Conservation (phyloP, 2,329 filamentous ascomycete species). For the Macrophomina tecta region DNA sequence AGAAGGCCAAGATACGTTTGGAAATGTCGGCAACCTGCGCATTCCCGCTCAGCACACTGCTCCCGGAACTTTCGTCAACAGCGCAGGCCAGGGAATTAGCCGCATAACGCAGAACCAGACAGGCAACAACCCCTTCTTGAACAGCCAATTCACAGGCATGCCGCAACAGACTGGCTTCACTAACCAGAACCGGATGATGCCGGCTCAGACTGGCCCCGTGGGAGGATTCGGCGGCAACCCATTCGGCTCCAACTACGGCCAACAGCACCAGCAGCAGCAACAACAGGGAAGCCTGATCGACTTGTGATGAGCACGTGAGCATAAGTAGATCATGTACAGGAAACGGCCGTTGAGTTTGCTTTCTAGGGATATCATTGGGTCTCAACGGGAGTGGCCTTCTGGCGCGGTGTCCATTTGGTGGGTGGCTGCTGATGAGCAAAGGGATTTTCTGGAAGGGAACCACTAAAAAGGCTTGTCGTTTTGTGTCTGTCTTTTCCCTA, state of each 20-base stretch:
- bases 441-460: neutral
- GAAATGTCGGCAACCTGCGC: conserved; percentile 93
- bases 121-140: conserved; percentile 88
- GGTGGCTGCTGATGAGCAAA: conserved; percentile 3
- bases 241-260: conserved; percentile 54
- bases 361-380: conserved; percentile 4
- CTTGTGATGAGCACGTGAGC: conserved; percentile 46
- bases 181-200: conserved; percentile 49
- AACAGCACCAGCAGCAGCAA: conserved; percentile 53
- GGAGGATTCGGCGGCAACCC: conserved; percentile 59
- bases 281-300: conserved; percentile 66
- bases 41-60: conserved; percentile 97
- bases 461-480: conserved; percentile 16
- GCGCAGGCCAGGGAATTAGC: conserved; percentile 80
- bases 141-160: conserved; percentile 78
- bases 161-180: conserved; percentile 50
- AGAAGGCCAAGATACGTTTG: conserved; percentile 96
- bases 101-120: conserved; percentile 71
- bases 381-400: neutral
- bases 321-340: conserved; percentile 8
- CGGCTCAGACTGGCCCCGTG: conserved; percentile 59
- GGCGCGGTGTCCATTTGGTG: neutral
- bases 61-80: conserved; percentile 95
- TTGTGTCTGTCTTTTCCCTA: conserved; percentile 22
- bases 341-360: conserved; percentile 17